Evolutionary conservation across 371 early-diverging fungal genomes (phyloP).

Genomic region (Cladochytrium tenue): DNA sequence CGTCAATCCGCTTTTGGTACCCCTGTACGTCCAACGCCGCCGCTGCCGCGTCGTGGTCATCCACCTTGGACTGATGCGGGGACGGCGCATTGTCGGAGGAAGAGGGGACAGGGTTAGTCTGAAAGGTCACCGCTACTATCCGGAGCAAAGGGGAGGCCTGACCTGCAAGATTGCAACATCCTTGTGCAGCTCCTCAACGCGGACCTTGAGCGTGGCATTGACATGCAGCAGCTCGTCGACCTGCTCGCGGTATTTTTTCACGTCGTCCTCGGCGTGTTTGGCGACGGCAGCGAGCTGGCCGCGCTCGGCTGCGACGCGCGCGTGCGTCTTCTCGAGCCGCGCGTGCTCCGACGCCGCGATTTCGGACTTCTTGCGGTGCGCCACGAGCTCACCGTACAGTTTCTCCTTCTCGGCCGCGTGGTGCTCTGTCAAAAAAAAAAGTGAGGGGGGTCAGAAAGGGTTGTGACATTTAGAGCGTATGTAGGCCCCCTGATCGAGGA

Average conservation of each 20-base stretch:
- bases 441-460: background rate
- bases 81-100: no score
- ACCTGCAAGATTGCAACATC: conserved; percentile 17
- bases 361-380: conserved; percentile 36
- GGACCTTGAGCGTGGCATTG: conserved; percentile 28
- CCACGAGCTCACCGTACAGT: conserved; percentile 37
- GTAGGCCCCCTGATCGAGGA: background rate
- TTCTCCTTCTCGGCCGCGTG: conserved; percentile 40
- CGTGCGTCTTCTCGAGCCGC: conserved; percentile 34
- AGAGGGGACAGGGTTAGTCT: no score
- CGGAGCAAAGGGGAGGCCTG: background rate
- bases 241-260: conserved; percentile 29
- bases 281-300: conserved; percentile 19
- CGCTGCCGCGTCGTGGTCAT: conserved; percentile 23
- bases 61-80: conserved; percentile 23
- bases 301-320: conserved; percentile 32
- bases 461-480: background rate
- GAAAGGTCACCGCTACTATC: no score
- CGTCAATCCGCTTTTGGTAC: conserved; percentile 11
- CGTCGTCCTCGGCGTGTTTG: conserved; percentile 28
- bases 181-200: conserved; percentile 37
- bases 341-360: conserved; percentile 28
- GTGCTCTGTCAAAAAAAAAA: conserved; percentile 11
- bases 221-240: conserved; percentile 45
- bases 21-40: conserved; percentile 19